Conservation (phyloP, 805 yeast species). For the Candida suzukii region DNA sequence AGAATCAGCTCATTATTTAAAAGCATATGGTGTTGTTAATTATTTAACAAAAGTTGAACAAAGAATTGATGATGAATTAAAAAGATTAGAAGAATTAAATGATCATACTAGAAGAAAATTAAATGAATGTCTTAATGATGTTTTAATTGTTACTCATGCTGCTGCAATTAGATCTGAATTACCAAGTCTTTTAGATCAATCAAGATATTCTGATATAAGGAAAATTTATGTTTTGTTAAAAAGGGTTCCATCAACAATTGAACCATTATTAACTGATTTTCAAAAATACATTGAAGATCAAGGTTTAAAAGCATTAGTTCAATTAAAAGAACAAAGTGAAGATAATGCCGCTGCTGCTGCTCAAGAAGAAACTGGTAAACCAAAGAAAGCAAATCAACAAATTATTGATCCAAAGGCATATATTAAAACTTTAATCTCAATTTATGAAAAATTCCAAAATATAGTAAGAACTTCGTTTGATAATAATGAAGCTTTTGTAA, state of each 20-base stretch:
- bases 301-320: constrained; percentile 56
- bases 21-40: constrained; percentile 77
- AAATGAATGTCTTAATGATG: constrained; percentile 67
- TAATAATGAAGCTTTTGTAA: constrained; percentile 70
- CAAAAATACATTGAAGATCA: constrained; percentile 64
- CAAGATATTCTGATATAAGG: constrained; percentile 63
- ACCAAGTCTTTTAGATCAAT: constrained; percentile 63
- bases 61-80: constrained; percentile 77
- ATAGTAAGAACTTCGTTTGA: constrained; percentile 64
- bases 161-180: constrained; percentile 72
- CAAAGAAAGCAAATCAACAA: constrained; percentile 26
- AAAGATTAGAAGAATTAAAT: constrained; percentile 68
- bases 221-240: constrained; percentile 71
- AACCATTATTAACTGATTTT: constrained; percentile 67
- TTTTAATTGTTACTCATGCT: constrained; percentile 74
- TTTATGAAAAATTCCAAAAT: constrained; percentile 59
- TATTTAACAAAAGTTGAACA: constrained; percentile 83
- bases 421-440: constrained; percentile 65
- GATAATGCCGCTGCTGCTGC: constrained; percentile 6
- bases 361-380: constrained; percentile 10
- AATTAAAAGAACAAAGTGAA: constrained; percentile 31
- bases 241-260: constrained; percentile 74
- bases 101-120: constrained; percentile 80
- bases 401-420: constrained; percentile 68
- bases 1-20: constrained; percentile 63